A percentile compares a stretch with the other conserved stretches of the same genome.
Conservation (phyloP, 108 stramenopile genomes). For the Parietichytrium sp. region DNA sequence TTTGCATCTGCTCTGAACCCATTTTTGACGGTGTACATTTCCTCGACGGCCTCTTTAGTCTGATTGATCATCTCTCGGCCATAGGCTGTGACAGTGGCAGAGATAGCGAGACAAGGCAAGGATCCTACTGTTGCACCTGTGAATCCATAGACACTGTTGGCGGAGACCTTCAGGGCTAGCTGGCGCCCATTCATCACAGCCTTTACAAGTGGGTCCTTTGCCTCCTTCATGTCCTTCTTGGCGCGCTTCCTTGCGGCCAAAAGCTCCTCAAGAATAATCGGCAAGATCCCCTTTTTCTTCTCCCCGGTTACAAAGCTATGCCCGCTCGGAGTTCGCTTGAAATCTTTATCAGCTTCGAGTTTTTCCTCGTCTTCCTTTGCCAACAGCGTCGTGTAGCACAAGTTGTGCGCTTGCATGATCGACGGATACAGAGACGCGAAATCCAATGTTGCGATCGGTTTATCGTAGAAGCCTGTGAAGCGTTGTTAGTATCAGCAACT, state of each 20-base stretch:
- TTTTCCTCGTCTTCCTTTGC: constrained; percentile 67
- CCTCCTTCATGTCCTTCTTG: constrained; percentile 98
- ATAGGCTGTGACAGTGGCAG: constrained; percentile 91
- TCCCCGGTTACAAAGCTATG: constrained; percentile 84
- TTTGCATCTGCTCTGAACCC: constrained; percentile 87
- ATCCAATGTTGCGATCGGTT: constrained; percentile 98
- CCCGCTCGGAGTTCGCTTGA: constrained; percentile 85
- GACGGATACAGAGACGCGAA: constrained; percentile 98
- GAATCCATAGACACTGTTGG: constrained; percentile 99
- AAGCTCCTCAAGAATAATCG: constrained; percentile 88
- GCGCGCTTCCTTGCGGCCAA: constrained; percentile 90
- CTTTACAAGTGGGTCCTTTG: constrained; percentile 93
- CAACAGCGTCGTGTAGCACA: constrained; percentile 95
- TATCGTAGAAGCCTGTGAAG: constrained; percentile 88
- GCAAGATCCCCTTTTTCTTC: constrained; percentile 91
- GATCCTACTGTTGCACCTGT: constrained; percentile 97
- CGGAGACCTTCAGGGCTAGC: constrained; percentile 95
- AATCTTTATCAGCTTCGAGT: constrained; percentile 64
- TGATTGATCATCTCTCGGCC: constrained; percentile 85
- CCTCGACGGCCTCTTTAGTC: constrained; percentile 88
- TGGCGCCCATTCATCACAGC: constrained; percentile 98
- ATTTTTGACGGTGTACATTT: constrained; percentile 85
- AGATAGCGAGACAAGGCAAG: constrained; percentile 95
- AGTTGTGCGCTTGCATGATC: constrained; percentile 98
- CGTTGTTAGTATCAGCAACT: not conserved